Conservation (phyloP, 1,284 basidiomycete species). For the Hymenochaete sp. region DNA sequence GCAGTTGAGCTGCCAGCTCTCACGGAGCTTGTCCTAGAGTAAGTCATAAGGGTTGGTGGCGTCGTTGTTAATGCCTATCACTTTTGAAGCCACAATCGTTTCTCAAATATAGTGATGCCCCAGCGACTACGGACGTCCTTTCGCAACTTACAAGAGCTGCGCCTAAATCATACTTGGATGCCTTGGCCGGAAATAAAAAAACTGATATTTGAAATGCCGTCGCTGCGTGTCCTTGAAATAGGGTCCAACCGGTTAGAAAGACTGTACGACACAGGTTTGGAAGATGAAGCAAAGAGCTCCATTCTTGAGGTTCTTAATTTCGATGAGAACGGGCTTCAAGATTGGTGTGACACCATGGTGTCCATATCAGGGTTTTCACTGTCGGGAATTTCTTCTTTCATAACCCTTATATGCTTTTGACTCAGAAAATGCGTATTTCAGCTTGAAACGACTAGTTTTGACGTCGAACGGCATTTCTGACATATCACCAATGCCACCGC, state of each 20-base stretch:
- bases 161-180: constrained; percentile 67
- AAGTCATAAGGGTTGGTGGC: too few species aligned
- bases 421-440: constrained; percentile 22
- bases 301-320: constrained; percentile 60
- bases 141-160: constrained; percentile 50
- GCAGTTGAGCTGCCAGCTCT: constrained; percentile 54
- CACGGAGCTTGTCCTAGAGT: constrained; percentile 73
- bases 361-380: constrained; percentile 39
- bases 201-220: constrained; percentile 49
- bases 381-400: constrained; percentile 35
- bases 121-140: constrained; percentile 39
- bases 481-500: constrained; percentile 36
- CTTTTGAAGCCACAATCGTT: constrained; percentile 50
- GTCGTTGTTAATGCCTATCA: too few species aligned
- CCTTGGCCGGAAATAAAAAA: constrained; percentile 61
- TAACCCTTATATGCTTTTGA: constrained; percentile 18
- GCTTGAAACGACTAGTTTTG: constrained; percentile 60
- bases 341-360: constrained; percentile 49
- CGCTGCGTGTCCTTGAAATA: constrained; percentile 59
- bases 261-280: constrained; percentile 24
- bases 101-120: constrained; percentile 30
- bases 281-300: constrained; percentile 13
- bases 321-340: constrained; percentile 57
- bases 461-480: constrained; percentile 50
- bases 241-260: constrained; percentile 62